phyloP scores from a whole-genome alignment of 2,329 filamentous ascomycete species.

The Alternaria dauci region DNA sequence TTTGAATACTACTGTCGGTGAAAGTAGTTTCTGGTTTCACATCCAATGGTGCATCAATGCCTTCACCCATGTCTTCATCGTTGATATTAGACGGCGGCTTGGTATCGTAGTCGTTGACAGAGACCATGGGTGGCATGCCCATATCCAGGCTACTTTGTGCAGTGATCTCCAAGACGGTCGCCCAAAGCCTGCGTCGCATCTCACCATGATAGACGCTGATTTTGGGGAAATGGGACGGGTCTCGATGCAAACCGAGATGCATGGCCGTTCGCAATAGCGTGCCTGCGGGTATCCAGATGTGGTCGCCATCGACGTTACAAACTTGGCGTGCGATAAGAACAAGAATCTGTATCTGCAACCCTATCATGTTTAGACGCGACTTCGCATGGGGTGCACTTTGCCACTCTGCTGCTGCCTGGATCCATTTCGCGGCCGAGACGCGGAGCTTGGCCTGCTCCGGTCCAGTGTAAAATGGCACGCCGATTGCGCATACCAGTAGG shows the following conservation, averaged over 20 bases:
- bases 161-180: conserved; percentile 47
- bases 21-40: conserved; percentile 34
- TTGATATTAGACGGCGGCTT: conserved; percentile 51
- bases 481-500: conserved; percentile 48
- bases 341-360: conserved; percentile 57
- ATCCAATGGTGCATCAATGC: conserved; percentile 29
- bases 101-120: conserved; percentile 50
- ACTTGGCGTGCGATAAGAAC: conserved; percentile 50
- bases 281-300: conserved; percentile 52
- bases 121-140: conserved; percentile 50
- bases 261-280: conserved; percentile 51
- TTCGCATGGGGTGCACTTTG: conserved; percentile 63
- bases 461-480: conserved; percentile 59
- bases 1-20: conserved; percentile 50
- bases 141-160: conserved; percentile 50
- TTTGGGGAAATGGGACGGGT: conserved; percentile 48
- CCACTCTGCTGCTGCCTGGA: conserved; percentile 66
- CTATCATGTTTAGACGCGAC: conserved; percentile 59
- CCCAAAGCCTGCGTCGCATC: conserved; percentile 48
- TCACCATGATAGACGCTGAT: conserved; percentile 50
- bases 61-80: conserved; percentile 50
- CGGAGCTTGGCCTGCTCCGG: conserved; percentile 56
- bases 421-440: conserved; percentile 56
- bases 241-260: conserved; percentile 53
- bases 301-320: conserved; percentile 46